Percentiles rank a stretch among this genome's conserved stretches.
These are phyloP conservation scores for Themeda triandra DNA, from an alignment of 176 grass and related monocot genomes.

Conservation along the genomic window DNA sequence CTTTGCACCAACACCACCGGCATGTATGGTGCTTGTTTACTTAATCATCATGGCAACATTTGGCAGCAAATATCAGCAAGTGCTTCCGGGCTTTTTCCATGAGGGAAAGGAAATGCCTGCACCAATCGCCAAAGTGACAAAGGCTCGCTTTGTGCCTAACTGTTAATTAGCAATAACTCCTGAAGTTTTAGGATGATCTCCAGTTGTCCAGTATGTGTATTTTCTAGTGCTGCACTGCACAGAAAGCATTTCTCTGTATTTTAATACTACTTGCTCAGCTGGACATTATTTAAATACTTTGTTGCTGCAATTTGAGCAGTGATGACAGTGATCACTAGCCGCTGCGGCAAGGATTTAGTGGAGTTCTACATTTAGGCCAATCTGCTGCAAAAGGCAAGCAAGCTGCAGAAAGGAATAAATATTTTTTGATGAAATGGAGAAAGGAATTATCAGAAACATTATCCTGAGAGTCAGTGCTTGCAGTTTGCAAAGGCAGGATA, in stretches of 20 bases:
- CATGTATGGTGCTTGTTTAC: constrained; percentile 19
- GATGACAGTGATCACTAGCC: constrained; percentile 14
- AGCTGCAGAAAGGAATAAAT: background rate
- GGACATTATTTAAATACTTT: background rate
- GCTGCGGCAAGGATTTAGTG: constrained; percentile 4
- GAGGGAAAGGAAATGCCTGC: background rate
- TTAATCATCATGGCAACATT: constrained; percentile 4
- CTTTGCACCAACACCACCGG: constrained; percentile 15
- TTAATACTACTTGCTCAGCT: background rate
- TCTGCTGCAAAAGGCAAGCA: constrained; percentile 13
- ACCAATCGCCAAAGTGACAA: constrained; percentile 15
- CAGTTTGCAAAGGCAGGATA: constrained; percentile 27
- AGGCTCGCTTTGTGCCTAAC: constrained; percentile 23
- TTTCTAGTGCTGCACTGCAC: background rate
- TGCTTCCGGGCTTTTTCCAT: constrained; percentile 3
- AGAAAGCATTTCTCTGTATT: background rate
- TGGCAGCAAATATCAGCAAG: constrained; percentile 14
- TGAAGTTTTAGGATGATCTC: constrained; percentile 15
- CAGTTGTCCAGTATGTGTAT: background rate
- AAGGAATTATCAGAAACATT: constrained; percentile 32
- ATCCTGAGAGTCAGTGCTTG: constrained; percentile 32
- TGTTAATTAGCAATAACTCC: background rate
- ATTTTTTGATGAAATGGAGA: no score
- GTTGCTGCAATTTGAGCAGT: background rate
- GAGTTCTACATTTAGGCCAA: constrained; percentile 13